Base-by-base conservation (phyloP, 768 basidiomycete species). In the Candolleomyces aberdarensis region DNA sequence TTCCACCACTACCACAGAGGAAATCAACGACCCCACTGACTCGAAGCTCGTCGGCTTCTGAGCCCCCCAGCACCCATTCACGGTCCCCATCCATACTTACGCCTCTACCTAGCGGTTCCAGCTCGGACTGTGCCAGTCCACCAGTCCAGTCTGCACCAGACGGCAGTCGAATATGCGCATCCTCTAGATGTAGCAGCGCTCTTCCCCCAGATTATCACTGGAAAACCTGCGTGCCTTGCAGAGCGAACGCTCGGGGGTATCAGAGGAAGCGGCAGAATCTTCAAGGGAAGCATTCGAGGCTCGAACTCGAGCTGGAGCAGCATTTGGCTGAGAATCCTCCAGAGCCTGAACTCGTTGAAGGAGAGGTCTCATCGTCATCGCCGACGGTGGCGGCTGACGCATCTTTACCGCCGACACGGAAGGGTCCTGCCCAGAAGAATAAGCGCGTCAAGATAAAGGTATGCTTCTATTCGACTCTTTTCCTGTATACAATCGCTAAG, bases 191-290 rank as follows among this genome's bases (percentile, higher is more conserved):
- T 49, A 70, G 69, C 8, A 70, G 72, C 36, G 63, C 68, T 6
- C 64, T 82, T 29, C 66, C 73, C 1, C 55, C 55, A 19, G 70
- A 65, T 7, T 73, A 76, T 60, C 71, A 66, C 1, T 78, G 78
- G 79, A 80, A 82, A 63, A 74, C 71, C 9, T 83, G 81, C 49
- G 72, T 76, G 6, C 58, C 75, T 2, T 82, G 81, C 62, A 75
- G 80, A 14, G 62, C 70, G n/a, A 69, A 70, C 20, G 70, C 71
- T 26, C 70, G 78, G 5, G 58, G 69, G 36, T 77, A 76, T 61
- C 77, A 79, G 60, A 64, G 71, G 14, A 66, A 65, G 47, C 74
- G 72, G 9, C 65, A 70, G 56, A 71, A 67, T 49, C 56, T 74
- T 17, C 68, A 68, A 57, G 67, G 66, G 22, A 63, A 60, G 26